These are phyloP conservation scores for Pichia sp. DNA, from an alignment of 1,139 yeast species.

Conservation along the genomic window DNA sequence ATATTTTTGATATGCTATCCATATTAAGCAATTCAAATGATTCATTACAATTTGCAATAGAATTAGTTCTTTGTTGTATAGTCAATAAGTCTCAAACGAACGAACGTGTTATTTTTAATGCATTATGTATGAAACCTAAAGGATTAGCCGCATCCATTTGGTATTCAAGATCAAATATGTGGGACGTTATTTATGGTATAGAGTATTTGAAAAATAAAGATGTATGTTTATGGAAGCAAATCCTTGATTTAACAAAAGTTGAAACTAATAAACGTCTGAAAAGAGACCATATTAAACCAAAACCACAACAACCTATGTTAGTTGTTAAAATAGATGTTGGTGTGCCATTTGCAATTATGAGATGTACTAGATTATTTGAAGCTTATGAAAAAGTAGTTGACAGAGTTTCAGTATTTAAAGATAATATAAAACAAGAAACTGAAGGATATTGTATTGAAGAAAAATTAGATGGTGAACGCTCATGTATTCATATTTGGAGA, in stretches of 20 bases:
- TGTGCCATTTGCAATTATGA: slow-evolving; percentile 63
- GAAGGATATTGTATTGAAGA: slow-evolving; percentile 72
- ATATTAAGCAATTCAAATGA: not conserved
- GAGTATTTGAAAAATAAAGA: slow-evolving; percentile 36
- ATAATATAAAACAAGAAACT: slow-evolving; percentile 29
- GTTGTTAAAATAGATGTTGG: slow-evolving; percentile 11
- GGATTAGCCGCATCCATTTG: slow-evolving; percentile 11
- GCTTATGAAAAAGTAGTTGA: slow-evolving; percentile 44
- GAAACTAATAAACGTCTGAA: slow-evolving; percentile 41
- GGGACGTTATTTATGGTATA: slow-evolving; percentile 51
- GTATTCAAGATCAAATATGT: slow-evolving; percentile 48
- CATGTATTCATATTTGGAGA: slow-evolving; percentile 59
- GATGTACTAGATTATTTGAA: slow-evolving; percentile 48
- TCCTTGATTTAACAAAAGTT: slow-evolving; percentile 63
- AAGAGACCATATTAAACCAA: slow-evolving; percentile 18
- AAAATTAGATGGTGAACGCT: slow-evolving; percentile 90
- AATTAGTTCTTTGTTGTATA: slow-evolving; percentile 4
- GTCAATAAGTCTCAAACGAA: not conserved
- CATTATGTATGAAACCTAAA: slow-evolving; percentile 9
- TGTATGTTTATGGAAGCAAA: slow-evolving; percentile 55
- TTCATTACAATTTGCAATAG: not conserved
- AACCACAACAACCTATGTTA: not conserved
- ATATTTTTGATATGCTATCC: slow-evolving; percentile 8
- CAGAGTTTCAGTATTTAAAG: slow-evolving; percentile 4
- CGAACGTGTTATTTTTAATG: slow-evolving; percentile 8